phyloP scores from a whole-genome alignment of 495 filamentous ascomycete genomes.

The Penicillium cosmopolitanum region DNA sequence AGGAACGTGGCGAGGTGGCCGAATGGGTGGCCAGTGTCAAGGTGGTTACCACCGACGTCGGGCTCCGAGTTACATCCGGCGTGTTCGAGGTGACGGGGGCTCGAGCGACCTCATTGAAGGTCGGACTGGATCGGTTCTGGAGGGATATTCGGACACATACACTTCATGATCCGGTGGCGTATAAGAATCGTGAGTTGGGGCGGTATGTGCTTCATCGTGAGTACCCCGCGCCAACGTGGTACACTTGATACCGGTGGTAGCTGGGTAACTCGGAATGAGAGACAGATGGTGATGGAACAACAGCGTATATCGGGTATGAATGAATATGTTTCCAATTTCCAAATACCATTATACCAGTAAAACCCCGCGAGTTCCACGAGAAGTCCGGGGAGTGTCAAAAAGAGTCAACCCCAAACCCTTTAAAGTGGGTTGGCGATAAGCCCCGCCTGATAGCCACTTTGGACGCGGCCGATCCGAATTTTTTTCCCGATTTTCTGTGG shows the following conservation, averaged over 20 bases:
- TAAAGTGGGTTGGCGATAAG: slow-evolving; percentile 21
- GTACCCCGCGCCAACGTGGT: slow-evolving; percentile 60
- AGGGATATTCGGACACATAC: slow-evolving; percentile 63
- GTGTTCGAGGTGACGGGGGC: slow-evolving; percentile 64
- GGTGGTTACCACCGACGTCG: slow-evolving; percentile 61
- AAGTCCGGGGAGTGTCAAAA: slow-evolving; percentile 8
- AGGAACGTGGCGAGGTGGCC: slow-evolving; percentile 57
- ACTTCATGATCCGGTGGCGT: slow-evolving; percentile 65
- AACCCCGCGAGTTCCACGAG: background rate
- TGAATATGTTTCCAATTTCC: background rate
- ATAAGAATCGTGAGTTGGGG: slow-evolving; percentile 63
- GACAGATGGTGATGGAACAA: too few relatives aligned
- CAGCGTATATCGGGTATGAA: too few relatives aligned
- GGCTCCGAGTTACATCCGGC: slow-evolving; percentile 55
- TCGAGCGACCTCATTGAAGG: slow-evolving; percentile 53
- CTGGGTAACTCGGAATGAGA: background rate
- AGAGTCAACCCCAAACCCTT: background rate
- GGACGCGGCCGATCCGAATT: slow-evolving; percentile 19
- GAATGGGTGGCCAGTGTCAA: slow-evolving; percentile 64
- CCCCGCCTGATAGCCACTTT: slow-evolving; percentile 20
- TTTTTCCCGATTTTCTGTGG: slow-evolving; percentile 18
- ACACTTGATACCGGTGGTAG: slow-evolving; percentile 43
- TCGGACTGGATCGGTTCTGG: slow-evolving; percentile 64
- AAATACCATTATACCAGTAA: background rate
- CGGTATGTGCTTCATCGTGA: slow-evolving; percentile 55